Percentiles rank a stretch among this genome's conserved stretches.
Conservation (phyloP, 2,329 filamentous ascomycete genomes). For the Pseudogymnoascus sp. region DNA sequence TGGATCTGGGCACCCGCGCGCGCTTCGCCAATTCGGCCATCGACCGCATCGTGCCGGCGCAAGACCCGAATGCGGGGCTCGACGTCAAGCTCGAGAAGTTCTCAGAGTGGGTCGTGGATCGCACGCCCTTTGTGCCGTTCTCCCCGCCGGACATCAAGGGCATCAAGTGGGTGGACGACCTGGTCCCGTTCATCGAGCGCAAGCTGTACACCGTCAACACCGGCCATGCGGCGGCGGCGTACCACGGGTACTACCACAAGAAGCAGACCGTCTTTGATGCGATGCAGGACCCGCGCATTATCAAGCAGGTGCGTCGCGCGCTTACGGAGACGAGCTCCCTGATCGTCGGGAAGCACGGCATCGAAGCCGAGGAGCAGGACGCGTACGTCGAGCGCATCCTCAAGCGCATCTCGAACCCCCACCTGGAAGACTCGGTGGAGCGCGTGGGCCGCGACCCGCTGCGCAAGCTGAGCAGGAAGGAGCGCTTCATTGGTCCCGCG, state of each 20-base stretch:
- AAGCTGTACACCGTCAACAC: slow-evolving; percentile 99
- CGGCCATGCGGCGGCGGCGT: slow-evolving; percentile 88
- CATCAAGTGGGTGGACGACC: slow-evolving; percentile 86
- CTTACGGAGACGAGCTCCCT: slow-evolving; percentile 79
- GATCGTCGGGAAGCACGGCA: slow-evolving; percentile 80
- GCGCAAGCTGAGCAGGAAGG: slow-evolving; percentile 87
- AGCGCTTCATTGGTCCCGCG: slow-evolving; percentile 91
- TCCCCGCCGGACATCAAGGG: slow-evolving; percentile 70
- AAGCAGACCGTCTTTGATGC: slow-evolving; percentile 87
- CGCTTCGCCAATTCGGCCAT: slow-evolving; percentile 97
- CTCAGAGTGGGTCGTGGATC: slow-evolving; percentile 97
- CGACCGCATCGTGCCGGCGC: slow-evolving; percentile 93
- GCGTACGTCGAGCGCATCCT: slow-evolving; percentile 91
- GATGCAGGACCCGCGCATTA: slow-evolving; percentile 70
- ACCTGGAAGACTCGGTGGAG: slow-evolving; percentile 85
- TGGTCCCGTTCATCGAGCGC: slow-evolving; percentile 94
- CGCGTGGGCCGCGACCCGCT: slow-evolving; percentile 91
- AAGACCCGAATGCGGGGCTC: slow-evolving; percentile 69
- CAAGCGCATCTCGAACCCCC: slow-evolving; percentile 83
- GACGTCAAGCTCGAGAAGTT: slow-evolving; percentile 97
- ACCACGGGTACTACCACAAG: slow-evolving; percentile 81
- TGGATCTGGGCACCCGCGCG: slow-evolving; percentile 63
- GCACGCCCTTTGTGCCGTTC: slow-evolving; percentile 68
- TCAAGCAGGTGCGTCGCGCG: slow-evolving; percentile 67
- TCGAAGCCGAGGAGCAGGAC: slow-evolving; percentile 64